Base-by-base conservation (phyloP, 2,329 filamentous ascomycete species). In the Cladosporium cucumerinum region DNA sequence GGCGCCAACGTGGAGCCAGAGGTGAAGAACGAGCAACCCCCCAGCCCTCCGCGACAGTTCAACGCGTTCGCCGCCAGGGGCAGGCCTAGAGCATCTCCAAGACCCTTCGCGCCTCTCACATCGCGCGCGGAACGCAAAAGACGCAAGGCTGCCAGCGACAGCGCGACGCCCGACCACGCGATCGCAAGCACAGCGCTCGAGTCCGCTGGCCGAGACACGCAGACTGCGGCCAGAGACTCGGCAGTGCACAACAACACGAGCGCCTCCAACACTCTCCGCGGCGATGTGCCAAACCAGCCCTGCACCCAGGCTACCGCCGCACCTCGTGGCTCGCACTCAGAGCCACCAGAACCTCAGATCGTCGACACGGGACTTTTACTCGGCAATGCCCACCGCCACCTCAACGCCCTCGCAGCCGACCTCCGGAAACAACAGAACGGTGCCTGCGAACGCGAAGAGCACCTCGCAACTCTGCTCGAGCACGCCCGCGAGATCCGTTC, bases 381-480 rank as follows among this genome's bases (percentile, higher is more conserved):
- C n/a, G 28, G 5, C 28, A 18, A 10, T 5, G 48, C 60, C 23
- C 49, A 39, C 49, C 12, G 21, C 23, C 60, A 34, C 34, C 49
- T 62, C 49, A 23, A 62, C 32, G 32, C 26, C 23, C 32, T 55
- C 18, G 49, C 49, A 7, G 14, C 8, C 32, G 18, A 28, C n/a
- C 34, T 55, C 16, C 34, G 23, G 26, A 25, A 18, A 6, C 7
- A 28, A 21, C 34, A 62, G 34, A n/a, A 30, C 6, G 49, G 30
- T 8, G 60, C 60, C 49, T 55, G 49, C 34, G 49, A 46, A 1
- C 60, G 48, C 49, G 60, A 62, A 39, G 60, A 62, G 16, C 16
- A 28, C 25, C 23, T 62, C 8, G 10, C 49, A 11, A 25, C 36
- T 11, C 32, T 30, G 25, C 34, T 43, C n/a, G 23, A 28, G 23